Conservation (phyloP, 495 filamentous ascomycete genomes). For the Aspergillus ellipticus region DNA sequence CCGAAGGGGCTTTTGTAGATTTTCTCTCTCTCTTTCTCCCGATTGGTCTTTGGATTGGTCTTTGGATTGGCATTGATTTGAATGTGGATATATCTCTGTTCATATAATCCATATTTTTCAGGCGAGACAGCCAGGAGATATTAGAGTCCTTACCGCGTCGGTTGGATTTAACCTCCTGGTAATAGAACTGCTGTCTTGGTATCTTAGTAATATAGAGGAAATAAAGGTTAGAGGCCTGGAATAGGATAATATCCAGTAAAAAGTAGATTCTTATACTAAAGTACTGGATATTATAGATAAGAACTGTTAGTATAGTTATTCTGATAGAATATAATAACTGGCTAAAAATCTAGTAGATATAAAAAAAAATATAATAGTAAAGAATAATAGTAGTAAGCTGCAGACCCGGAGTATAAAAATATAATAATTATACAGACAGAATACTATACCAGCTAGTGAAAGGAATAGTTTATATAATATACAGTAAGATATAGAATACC, state of each 20-base stretch:
- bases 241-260: constrained; percentile 66
- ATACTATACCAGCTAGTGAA: constrained; percentile 41
- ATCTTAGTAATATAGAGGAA: constrained; percentile 59
- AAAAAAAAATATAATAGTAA: constrained; percentile 57
- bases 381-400: constrained; percentile 54
- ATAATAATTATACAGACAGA: constrained; percentile 52
- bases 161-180: constrained; percentile 7
- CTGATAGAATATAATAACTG: constrained; percentile 61
- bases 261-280: constrained; percentile 75
- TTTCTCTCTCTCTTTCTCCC: not conserved
- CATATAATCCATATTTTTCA: constrained; percentile 28
- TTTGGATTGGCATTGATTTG: no score
- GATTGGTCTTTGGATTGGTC: no score
- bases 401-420: constrained; percentile 61
- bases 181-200: constrained; percentile 30
- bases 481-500: not conserved
- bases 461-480: not conserved
- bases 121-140: constrained; percentile 22
- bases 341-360: constrained; percentile 59
- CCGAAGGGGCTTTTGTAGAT: not conserved
- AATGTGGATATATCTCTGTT: no score
- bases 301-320: constrained; percentile 48
- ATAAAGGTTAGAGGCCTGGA: constrained; percentile 65
- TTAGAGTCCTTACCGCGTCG: constrained; percentile 6
- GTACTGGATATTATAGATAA: constrained; percentile 44